These are phyloP conservation scores for Xylariales sp. DNA, from an alignment of 2,329 filamentous ascomycete genomes.

Conservation along the genomic window DNA sequence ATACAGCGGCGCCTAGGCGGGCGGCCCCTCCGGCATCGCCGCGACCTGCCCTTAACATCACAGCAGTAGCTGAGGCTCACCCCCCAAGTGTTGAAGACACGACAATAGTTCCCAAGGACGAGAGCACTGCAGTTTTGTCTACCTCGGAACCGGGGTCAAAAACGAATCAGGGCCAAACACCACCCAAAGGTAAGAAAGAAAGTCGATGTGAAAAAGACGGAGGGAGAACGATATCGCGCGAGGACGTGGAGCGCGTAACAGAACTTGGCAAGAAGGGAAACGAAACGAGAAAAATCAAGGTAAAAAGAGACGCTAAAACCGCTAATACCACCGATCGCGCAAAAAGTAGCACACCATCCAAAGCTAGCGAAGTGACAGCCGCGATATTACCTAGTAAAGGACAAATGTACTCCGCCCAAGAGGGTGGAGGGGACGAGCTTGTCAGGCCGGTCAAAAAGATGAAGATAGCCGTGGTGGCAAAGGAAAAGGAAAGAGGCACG, in stretches of 20 bases:
- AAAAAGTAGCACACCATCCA: not conserved
- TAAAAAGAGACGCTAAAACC: not conserved
- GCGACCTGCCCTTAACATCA: not conserved
- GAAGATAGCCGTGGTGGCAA: conserved; percentile 11
- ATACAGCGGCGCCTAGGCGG: conserved; percentile 45
- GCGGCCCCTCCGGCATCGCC: not conserved
- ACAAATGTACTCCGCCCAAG: not conserved
- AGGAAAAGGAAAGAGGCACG: conserved; percentile 13
- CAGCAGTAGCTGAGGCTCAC: not conserved
- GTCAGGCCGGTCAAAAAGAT: conserved; percentile 31
- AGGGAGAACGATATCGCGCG: conserved; percentile 45
- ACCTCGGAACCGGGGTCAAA: not conserved
- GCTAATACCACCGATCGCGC: not conserved
- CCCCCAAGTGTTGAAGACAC: not conserved
- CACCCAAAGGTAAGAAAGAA: not conserved
- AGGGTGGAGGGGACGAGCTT: conserved; percentile 7
- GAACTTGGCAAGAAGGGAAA: conserved; percentile 17
- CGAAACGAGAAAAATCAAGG: not conserved
- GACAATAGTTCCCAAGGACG: not conserved
- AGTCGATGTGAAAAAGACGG: not conserved
- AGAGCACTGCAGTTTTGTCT: not conserved
- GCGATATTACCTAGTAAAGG: conserved; percentile 8
- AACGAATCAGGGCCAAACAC: not conserved
- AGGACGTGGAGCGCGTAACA: conserved; percentile 38
- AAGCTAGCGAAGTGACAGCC: not conserved